These are phyloP conservation scores for Monosporascus sp. DNA, from an alignment of 2,329 filamentous ascomycete species.

Conservation along the genomic window DNA sequence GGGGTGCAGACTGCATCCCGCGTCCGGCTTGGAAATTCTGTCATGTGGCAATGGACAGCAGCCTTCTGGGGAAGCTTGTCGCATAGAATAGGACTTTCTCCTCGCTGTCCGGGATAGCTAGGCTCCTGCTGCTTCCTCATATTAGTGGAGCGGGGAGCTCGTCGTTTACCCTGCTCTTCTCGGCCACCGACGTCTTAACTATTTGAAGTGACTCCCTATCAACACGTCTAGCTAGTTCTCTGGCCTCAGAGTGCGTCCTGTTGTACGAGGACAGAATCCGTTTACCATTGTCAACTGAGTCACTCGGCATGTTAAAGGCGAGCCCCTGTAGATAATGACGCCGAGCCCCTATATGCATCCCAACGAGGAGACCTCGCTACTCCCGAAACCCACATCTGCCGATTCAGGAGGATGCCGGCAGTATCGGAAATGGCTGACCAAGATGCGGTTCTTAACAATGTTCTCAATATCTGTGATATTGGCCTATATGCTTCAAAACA, in stretches of 20 bases:
- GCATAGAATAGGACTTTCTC: neutral
- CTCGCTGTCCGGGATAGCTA: no score
- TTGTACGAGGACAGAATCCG: no score
- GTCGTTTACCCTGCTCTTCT: no score
- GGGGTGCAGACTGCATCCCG: neutral
- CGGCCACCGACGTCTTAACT: no score
- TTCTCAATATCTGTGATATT: constrained; percentile 74
- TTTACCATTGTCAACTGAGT: no score
- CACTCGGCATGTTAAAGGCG: neutral
- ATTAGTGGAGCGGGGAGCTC: no score
- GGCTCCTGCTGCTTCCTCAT: neutral
- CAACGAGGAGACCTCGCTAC: constrained; percentile 16
- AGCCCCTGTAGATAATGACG: neutral
- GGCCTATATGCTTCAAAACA: constrained; percentile 82
- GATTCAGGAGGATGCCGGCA: neutral
- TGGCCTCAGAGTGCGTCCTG: no score
- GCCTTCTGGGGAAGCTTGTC: neutral
- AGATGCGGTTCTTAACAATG: constrained; percentile 64
- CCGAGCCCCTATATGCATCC: neutral
- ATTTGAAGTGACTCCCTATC: no score
- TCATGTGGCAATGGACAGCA: neutral
- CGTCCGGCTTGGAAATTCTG: neutral
- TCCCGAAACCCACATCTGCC: constrained; percentile 13
- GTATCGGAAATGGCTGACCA: constrained; percentile 37
- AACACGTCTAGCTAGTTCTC: no score